Evolutionary conservation across 2,329 filamentous ascomycete species (phyloP).

Genomic region (Thermothelomyces thermophilus): DNA sequence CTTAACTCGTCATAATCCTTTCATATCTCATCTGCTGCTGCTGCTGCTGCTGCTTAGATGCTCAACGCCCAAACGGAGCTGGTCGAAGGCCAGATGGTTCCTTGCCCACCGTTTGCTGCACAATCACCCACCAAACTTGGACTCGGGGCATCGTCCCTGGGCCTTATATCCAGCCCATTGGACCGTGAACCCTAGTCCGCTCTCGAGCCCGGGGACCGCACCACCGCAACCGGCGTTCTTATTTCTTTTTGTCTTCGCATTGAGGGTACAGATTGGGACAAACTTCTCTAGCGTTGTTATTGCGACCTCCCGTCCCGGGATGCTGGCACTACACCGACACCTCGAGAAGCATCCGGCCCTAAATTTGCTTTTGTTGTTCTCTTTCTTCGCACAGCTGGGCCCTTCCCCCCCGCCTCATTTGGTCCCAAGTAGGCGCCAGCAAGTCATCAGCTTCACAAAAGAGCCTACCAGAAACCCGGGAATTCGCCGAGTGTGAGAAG

Average conservation of each 20-base stretch:
- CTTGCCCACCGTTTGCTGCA: constrained; percentile 2
- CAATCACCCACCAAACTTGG: neutral
- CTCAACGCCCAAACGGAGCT: neutral
- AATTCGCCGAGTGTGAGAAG: neutral
- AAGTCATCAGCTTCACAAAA: neutral
- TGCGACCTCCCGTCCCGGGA: neutral
- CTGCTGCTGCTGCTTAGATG: neutral
- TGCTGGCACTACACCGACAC: neutral
- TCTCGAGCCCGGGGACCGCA: neutral
- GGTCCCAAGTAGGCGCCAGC: neutral
- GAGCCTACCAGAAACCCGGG: neutral
- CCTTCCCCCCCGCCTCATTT: neutral
- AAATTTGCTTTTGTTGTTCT: constrained; percentile 8
- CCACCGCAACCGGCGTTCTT: neutral
- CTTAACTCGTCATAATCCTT: neutral
- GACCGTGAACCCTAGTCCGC: neutral
- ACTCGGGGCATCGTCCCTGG: neutral
- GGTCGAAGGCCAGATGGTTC: neutral
- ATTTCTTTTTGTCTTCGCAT: neutral
- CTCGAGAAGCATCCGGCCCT: constrained; percentile 6
- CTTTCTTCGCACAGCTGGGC: neutral
- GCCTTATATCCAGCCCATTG: constrained; percentile 5
- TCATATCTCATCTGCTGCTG: neutral
- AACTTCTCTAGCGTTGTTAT: neutral
- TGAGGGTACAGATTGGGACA: neutral